Base-by-base conservation (phyloP, 2,329 filamentous ascomycete genomes). In the Paracoccidioides brasiliensis region DNA sequence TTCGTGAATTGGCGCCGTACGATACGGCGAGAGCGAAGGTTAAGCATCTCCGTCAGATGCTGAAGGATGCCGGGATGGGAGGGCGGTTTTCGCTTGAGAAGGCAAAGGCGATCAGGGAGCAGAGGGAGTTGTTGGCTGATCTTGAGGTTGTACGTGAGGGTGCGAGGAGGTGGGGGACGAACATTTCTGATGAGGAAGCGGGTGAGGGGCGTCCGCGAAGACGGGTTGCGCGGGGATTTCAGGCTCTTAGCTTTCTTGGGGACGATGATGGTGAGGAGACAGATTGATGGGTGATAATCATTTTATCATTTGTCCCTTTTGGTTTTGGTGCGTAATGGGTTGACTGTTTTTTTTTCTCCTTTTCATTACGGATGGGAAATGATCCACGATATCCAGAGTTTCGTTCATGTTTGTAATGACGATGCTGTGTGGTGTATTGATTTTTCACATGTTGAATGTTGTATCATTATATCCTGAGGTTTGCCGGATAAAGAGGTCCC, bases 11-110 rank as follows among this genome's bases (percentile, higher is more conserved):
- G 33, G 88, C 88, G 68, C 76, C 82, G 55, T 90, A 81, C 64
- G 80, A 84, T 55, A 86, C 90, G 30, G 67, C 79, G 3, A 85
- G 83, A 58, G 88, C 82, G 52, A 96, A 95, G 75, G 88, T 96
- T 59, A 78, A 78, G 53, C 88, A 96, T 67, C 77, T 98, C 6
- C 88, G 82, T 66, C 74, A 74, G 9, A 85, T 94, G 84, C 78
- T 98, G 32, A 78, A 78, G 38, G 89, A 95, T 35, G 77, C 83
- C 4, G 93, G 91, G 38, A 96, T 97, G 87, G 83, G 83, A 1
- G 91, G 90, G 0, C 82, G 91, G 14, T 96, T 89, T 70, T 95
- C 88, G 0, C 80, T 86, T 63, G 84, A 89, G 44, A 91, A 86
- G 64, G 91, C 91, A 0, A 82, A 79, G 30, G 83, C 88, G 69